Evolutionary conservation across 495 filamentous ascomycete species (phyloP).

Genomic region (Ascobolus immersus): DNA sequence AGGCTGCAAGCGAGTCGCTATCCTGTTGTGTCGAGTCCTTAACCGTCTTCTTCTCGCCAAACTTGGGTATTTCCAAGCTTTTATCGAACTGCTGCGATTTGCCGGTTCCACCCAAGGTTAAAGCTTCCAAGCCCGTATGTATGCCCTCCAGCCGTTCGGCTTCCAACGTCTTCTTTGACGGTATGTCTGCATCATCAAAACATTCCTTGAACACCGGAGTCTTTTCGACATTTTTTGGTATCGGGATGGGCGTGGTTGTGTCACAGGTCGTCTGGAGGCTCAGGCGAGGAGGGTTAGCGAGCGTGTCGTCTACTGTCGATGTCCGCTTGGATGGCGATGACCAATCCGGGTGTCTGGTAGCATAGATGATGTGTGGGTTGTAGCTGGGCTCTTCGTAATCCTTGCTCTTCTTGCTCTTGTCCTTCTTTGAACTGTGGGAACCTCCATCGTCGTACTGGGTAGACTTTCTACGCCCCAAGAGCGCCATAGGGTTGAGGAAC

Average conservation of each 20-base stretch:
- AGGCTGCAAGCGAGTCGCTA: no score
- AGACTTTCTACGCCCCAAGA: constrained; percentile 36
- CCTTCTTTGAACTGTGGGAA: constrained; percentile 16
- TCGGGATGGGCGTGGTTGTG: no score
- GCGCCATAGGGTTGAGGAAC: constrained; percentile 42
- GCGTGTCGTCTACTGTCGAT: not conserved
- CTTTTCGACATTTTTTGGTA: no score
- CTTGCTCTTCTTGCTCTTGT: constrained; percentile 16
- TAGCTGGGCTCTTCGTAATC: constrained; percentile 41
- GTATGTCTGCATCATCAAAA: constrained; percentile 27
- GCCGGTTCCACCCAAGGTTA: no score
- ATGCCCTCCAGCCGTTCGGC: no score
- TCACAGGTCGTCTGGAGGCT: no score
- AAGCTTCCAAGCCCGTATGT: no score
- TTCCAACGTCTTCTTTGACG: constrained; percentile 14
- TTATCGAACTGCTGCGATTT: no score
- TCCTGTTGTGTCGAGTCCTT: no score
- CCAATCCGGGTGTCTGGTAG: constrained; percentile 15
- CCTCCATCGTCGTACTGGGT: constrained; percentile 17
- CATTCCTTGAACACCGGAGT: constrained; percentile 39
- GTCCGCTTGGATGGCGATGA: constrained; percentile 11
- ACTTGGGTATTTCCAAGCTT: no score
- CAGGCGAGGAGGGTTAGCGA: no score
- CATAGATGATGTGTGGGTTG: constrained; percentile 35
- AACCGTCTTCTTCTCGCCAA: no score